Evolutionary conservation across 2,329 filamentous ascomycete species (phyloP), one percentile per base, ranked within the genome.

Genomic region (Colletotrichum sp.): DNA sequence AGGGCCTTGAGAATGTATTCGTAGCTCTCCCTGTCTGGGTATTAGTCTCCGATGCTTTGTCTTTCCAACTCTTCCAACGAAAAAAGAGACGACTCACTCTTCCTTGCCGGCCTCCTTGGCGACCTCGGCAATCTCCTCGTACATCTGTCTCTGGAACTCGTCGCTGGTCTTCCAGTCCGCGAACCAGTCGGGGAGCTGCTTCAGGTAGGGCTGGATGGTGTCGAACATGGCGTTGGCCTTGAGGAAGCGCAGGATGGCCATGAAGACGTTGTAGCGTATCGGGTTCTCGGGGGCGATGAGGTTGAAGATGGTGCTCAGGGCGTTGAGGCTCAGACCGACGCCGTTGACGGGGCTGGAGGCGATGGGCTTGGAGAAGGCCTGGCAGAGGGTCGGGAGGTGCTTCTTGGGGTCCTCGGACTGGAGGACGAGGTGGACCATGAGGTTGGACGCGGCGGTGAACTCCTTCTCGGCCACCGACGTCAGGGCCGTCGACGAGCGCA

Each of bases 231-330:
- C 89, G 80, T 94, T 90, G 73, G 88, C 85, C 83, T 94, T 94
- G 84, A 98, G 92, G 80, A 98, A 94, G 80, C 93, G 93, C 78
- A 98, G 87, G 80, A 98, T 96, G 81, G 96, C 92, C 84, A 97
- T 90, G 82, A 99, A 95, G 75, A 99, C 95, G 83, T 98, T 94
- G 86, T 94, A 98, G 76, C 97, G 93, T 82, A 95, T 91, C 71
- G 95, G 93, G 83, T 96, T 94, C 81, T 93, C 89, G 76, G 93
- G 87, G 79, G 93, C 87, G 79, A 98, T 91, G 79, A 97, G 94
- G 90, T 99, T 99, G 93, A 98, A 99, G 82, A 99, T 92, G 81
- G 96, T 98, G 83, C 95, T 96, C 80, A 99, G 92, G 80, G 97
- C 94, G 79, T 95, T 96, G 80, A 98, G 93, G 78, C 96, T 95